A percentile compares a stretch with the other conserved stretches of the same genome.
Conservation (phyloP, 2,329 filamentous ascomycete species). For the Penicillium janthinellum region DNA sequence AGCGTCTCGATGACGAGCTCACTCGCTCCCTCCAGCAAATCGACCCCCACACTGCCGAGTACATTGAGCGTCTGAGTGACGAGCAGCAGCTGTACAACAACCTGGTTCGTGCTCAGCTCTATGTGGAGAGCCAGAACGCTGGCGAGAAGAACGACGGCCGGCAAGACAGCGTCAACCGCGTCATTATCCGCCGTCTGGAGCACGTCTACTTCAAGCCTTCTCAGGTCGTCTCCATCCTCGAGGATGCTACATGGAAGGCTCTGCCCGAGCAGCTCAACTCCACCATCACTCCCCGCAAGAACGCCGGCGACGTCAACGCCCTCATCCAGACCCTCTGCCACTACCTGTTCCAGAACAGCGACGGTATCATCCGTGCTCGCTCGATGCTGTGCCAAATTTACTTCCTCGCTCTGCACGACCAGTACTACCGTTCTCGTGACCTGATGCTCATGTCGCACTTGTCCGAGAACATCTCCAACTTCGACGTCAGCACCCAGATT, state of each 20-base stretch:
- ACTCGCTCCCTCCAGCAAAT: slow-evolving; percentile 96
- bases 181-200: slow-evolving; percentile 91
- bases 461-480: slow-evolving; percentile 94
- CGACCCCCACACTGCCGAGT: slow-evolving; percentile 97
- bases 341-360: slow-evolving; percentile 91
- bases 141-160: slow-evolving; percentile 69
- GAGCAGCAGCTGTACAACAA: slow-evolving; percentile 89
- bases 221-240: slow-evolving; percentile 88
- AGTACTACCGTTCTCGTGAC: slow-evolving; percentile 96
- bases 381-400: slow-evolving; percentile 99
- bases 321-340: slow-evolving; percentile 88
- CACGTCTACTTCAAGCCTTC: slow-evolving; percentile 99
- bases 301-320: slow-evolving; percentile 65
- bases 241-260: slow-evolving; percentile 90
- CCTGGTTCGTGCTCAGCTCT: slow-evolving; percentile 84
- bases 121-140: slow-evolving; percentile 79
- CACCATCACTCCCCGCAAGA: slow-evolving; percentile 72
- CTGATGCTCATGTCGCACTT: slow-evolving; percentile 99
- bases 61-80: slow-evolving; percentile 91
- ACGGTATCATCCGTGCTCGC: slow-evolving; percentile 92
- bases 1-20: slow-evolving; percentile 95
- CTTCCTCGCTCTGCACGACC: slow-evolving; percentile 94
- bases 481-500: slow-evolving; percentile 96
- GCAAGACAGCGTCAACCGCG: slow-evolving; percentile 87
- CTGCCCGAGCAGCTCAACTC: slow-evolving; percentile 73